phyloP scores from a whole-genome alignment of 225 moss, liverwort and hornwort genomes.

The Ulota crispa region DNA sequence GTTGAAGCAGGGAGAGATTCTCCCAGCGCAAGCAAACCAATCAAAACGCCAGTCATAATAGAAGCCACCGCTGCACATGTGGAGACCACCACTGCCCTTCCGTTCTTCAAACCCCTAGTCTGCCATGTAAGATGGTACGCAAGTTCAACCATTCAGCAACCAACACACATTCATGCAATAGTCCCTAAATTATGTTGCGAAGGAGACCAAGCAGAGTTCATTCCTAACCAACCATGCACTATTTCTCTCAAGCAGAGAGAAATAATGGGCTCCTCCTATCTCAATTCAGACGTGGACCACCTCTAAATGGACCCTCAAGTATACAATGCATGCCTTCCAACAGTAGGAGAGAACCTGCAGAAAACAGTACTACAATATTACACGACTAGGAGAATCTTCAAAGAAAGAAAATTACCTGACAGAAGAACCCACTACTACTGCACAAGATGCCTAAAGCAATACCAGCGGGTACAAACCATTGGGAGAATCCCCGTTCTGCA shows the following conservation, averaged over 20 bases:
- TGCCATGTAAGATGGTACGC: slow-evolving; percentile 32
- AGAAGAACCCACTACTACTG: slow-evolving; percentile 94
- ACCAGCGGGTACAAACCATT: slow-evolving; percentile 77
- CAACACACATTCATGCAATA: background rate
- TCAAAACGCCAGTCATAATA: slow-evolving; percentile 89
- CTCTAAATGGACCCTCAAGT: background rate
- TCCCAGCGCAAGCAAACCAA: slow-evolving; percentile 88
- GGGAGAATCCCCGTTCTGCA: slow-evolving; percentile 72
- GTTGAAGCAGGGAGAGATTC: slow-evolving; percentile 86
- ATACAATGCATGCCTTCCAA: slow-evolving; percentile 4
- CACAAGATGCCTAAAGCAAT: slow-evolving; percentile 78
- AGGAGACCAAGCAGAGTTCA: background rate
- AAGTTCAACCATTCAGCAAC: slow-evolving; percentile 21
- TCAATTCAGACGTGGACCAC: background rate
- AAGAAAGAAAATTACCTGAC: slow-evolving; percentile 57
- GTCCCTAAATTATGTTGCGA: background rate
- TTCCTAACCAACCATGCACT: background rate
- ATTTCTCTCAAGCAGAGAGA: slow-evolving; percentile 6
- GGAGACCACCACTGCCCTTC: slow-evolving; percentile 97
- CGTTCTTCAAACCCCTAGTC: slow-evolving; percentile 92
- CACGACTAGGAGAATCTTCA: background rate
- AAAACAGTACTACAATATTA: background rate
- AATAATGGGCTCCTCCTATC: background rate
- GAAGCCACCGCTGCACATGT: slow-evolving; percentile 98
- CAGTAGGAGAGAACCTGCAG: background rate